These are phyloP conservation scores for Trapa bicornis DNA, from an alignment of 345 rosid species.

Conservation along the genomic window DNA sequence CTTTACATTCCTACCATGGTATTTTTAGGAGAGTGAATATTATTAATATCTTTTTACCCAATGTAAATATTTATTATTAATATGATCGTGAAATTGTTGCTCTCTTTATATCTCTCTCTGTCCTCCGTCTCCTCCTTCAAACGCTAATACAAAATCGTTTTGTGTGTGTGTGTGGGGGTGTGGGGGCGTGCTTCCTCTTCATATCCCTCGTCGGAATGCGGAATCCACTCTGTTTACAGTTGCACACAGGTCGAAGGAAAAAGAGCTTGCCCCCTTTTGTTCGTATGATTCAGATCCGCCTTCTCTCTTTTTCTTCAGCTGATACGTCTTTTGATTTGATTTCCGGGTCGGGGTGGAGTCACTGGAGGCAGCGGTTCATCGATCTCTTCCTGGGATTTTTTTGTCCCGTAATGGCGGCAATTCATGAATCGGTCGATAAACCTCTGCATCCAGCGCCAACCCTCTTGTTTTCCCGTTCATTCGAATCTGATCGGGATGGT, in stretches of 20 bases:
- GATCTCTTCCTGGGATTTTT: conserved; percentile 69
- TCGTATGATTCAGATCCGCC: not conserved
- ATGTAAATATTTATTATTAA: too few relatives aligned
- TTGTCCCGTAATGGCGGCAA: conserved; percentile 15
- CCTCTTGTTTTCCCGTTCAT: not conserved
- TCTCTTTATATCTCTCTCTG: too few relatives aligned
- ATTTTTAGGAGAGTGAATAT: too few relatives aligned
- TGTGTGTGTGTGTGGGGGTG: too few relatives aligned
- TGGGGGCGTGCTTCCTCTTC: not conserved
- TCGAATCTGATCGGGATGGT: not conserved
- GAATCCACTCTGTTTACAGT: not conserved
- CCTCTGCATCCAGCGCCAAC: conserved; percentile 87
- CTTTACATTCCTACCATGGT: too few relatives aligned
- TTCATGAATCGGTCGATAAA: conserved; percentile 95
- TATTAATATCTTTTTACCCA: too few relatives aligned
- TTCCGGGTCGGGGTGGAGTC: conserved; percentile 25
- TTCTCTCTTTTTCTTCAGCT: not conserved
- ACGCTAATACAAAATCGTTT: too few relatives aligned
- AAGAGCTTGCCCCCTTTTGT: not conserved
- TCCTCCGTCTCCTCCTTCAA: too few relatives aligned
- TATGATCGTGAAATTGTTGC: too few relatives aligned
- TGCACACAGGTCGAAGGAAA: not conserved
- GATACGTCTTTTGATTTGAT: conserved; percentile 1
- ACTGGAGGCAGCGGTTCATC: conserved; percentile 99
- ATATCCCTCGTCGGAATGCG: not conserved